Percentiles rank a stretch among this genome's conserved stretches.
Evolutionary conservation across 148 eudicot species (phyloP).

Genomic region (Chenopodium berlandieri): DNA sequence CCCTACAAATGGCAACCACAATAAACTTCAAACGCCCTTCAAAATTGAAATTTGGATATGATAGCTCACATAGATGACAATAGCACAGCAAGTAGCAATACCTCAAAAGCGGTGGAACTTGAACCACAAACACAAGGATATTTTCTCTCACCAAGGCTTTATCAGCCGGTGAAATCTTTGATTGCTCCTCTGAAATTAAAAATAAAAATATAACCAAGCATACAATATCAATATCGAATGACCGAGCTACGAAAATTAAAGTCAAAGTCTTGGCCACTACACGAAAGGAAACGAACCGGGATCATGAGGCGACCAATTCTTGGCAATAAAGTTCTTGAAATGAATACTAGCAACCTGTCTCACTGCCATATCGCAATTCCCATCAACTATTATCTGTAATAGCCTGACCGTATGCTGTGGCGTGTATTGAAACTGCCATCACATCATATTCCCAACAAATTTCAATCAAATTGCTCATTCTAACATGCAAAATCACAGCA

Average conservation of each 20-base stretch:
- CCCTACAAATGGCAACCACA: conserved; percentile 39
- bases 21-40: background rate
- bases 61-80: background rate
- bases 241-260: background rate
- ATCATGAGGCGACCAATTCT: conserved; percentile 92
- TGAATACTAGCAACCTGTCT: conserved; percentile 94
- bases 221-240: background rate
- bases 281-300: conserved; percentile 50
- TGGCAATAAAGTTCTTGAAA: conserved; percentile 89
- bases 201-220: background rate
- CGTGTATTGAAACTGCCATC: conserved; percentile 67
- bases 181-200: conserved; percentile 60
- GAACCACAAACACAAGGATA: conserved; percentile 72
- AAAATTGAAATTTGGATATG: background rate
- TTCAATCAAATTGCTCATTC: background rate
- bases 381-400: conserved; percentile 88
- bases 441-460: background rate
- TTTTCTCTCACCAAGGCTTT: conserved; percentile 84
- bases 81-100: conserved; percentile 17
- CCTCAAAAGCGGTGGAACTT: conserved; percentile 84
- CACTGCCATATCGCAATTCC: conserved; percentile 80
- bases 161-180: conserved; percentile 70
- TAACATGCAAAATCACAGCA: background rate
- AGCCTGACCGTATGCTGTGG: conserved; percentile 97
- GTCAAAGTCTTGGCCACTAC: conserved; percentile 4